phyloP scores from a whole-genome alignment of 169 alveolate genomes.

The Babesia gibsoni region DNA sequence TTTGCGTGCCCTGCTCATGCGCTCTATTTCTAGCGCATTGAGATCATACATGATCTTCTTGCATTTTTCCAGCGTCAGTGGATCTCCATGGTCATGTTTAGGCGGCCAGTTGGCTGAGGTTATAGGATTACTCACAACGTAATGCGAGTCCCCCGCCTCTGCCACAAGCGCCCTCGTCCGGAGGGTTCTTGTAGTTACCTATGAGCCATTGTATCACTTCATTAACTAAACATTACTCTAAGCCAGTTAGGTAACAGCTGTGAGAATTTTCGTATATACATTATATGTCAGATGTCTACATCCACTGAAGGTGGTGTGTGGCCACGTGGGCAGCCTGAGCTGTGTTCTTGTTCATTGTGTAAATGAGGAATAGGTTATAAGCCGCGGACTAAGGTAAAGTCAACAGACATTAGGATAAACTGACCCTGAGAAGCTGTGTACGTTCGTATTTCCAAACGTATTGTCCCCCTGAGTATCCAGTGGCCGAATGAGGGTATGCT shows the following conservation, averaged over 20 bases:
- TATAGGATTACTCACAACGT: conserved; percentile 54
- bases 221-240: not conserved
- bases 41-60: conserved; percentile 70
- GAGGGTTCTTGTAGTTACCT: conserved; percentile 11
- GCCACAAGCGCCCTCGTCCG: conserved; percentile 56
- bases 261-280: not conserved
- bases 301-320: conserved; percentile 48
- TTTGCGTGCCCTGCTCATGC: conserved; percentile 69
- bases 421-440: conserved; percentile 34
- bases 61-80: conserved; percentile 47
- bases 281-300: conserved; percentile 9
- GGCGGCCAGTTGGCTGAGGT: conserved; percentile 65
- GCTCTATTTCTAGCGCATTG: conserved; percentile 67
- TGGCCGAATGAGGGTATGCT: conserved; percentile 34
- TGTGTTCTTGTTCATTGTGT: conserved; percentile 39
- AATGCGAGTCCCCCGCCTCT: conserved; percentile 43
- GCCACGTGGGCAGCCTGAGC: conserved; percentile 55
- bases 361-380: conserved; percentile 55
- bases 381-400: conserved; percentile 22
- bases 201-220: not conserved
- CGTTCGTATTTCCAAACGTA: conserved; percentile 36
- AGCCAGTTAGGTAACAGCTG: not conserved
- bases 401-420: not conserved
- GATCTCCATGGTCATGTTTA: conserved; percentile 59
- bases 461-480: conserved; percentile 12